A percentile compares a stretch with the other conserved stretches of the same genome.
Conservation (phyloP, 345 rosid species). For the Hibiscus trionum region DNA sequence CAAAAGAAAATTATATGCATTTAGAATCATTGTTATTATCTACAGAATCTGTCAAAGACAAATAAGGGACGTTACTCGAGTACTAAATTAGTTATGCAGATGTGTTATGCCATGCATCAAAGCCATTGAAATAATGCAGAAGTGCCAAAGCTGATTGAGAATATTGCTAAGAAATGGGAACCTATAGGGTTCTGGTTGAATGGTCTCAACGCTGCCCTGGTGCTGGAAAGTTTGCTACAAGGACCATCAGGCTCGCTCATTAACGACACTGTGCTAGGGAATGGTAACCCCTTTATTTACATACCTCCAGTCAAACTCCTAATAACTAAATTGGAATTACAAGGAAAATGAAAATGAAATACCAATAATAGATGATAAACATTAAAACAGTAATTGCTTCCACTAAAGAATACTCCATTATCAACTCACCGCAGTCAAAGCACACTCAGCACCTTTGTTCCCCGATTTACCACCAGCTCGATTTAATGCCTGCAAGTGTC, state of each 20-base stretch:
- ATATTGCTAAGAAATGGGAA: background rate
- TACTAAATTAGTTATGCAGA: background rate
- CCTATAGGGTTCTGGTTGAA: background rate
- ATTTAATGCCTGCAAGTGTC: conserved; percentile 56
- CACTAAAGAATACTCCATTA: background rate
- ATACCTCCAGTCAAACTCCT: background rate
- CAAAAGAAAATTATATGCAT: background rate
- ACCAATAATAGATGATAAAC: background rate
- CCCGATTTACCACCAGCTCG: conserved; percentile 98
- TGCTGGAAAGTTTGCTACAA: background rate
- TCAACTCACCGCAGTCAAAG: conserved; percentile 80
- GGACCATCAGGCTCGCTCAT: background rate
- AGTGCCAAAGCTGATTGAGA: background rate
- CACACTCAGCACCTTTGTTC: conserved; percentile 90
- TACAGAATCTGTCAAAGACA: no score
- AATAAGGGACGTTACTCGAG: background rate
- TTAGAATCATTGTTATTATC: background rate
- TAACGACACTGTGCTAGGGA: background rate
- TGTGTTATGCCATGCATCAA: background rate
- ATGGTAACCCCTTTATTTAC: background rate
- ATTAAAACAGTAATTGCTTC: no score
- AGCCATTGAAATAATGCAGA: background rate
- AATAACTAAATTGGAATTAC: background rate
- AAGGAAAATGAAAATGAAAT: background rate
- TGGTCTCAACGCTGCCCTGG: background rate